Evolutionary conservation across 2,329 filamentous ascomycete species (phyloP).

Genomic region (Cytospora mali): DNA sequence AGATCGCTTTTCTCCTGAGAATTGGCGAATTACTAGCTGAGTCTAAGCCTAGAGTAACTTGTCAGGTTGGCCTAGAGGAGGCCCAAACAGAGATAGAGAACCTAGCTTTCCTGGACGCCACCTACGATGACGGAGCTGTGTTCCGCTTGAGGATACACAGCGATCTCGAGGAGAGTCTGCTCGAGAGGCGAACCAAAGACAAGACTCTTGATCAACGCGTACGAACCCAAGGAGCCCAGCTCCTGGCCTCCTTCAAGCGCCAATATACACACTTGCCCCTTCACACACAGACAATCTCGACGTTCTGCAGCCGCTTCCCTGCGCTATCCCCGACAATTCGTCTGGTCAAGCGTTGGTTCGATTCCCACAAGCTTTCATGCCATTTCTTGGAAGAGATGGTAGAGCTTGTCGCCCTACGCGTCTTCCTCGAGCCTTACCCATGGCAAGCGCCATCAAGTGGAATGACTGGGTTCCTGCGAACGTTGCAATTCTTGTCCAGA

Average conservation of each 20-base stretch:
- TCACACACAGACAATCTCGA: constrained; percentile 80
- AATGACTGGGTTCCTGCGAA: constrained; percentile 79
- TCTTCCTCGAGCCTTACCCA: constrained; percentile 80
- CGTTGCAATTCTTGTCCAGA: constrained; percentile 74
- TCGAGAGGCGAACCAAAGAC: constrained; percentile 78
- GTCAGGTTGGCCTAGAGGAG: constrained; percentile 81
- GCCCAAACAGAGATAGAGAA: constrained; percentile 70
- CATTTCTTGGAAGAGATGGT: constrained; percentile 81
- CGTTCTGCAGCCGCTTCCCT: constrained; percentile 77
- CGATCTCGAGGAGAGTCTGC: constrained; percentile 79
- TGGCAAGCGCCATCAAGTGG: constrained; percentile 78
- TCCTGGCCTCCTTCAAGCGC: constrained; percentile 71
- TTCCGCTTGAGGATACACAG: constrained; percentile 89
- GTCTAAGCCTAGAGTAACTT: constrained; percentile 58
- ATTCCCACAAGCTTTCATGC: constrained; percentile 73
- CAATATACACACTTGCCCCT: constrained; percentile 72
- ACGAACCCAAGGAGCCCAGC: constrained; percentile 69
- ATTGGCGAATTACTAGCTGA: constrained; percentile 72
- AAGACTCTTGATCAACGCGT: constrained; percentile 66
- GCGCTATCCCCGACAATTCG: constrained; percentile 81
- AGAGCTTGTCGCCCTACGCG: constrained; percentile 77
- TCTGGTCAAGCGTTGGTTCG: constrained; percentile 88
- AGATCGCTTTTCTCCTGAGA: constrained; percentile 83
- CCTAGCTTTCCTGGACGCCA: constrained; percentile 78
- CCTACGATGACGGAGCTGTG: constrained; percentile 68